Percentiles rank a stretch among this genome's conserved stretches.
These are phyloP conservation scores for Hypocreales sp. DNA, from an alignment of 2,329 filamentous ascomycete genomes.

Conservation along the genomic window DNA sequence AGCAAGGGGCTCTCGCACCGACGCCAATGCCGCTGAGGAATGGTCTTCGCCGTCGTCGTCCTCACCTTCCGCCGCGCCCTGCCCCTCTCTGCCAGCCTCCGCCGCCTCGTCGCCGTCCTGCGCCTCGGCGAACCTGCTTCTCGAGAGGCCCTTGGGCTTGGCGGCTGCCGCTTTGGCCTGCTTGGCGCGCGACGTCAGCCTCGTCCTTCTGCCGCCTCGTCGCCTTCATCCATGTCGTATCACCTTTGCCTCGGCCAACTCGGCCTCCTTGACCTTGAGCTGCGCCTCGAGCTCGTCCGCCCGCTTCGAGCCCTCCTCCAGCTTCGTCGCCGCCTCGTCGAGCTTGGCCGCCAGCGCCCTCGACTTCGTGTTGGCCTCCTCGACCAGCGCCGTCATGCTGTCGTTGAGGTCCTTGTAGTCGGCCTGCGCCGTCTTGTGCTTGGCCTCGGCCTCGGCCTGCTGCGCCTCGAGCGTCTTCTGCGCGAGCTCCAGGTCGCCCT, in stretches of 20 bases:
- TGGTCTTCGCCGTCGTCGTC: conserved; percentile 38
- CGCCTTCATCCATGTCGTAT: too few species aligned
- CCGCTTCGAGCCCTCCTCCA: conserved; percentile 31
- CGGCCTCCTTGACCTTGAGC: conserved; percentile 47
- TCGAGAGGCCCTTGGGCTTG: conserved; percentile 34
- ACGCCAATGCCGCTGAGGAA: conserved; percentile 50
- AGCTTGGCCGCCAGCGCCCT: conserved; percentile 35
- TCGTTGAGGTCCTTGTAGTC: conserved; percentile 50
- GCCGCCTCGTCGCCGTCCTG: conserved; percentile 18
- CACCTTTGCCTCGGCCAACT: conserved; percentile 46
- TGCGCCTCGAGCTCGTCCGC: conserved; percentile 35
- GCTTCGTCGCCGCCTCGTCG: conserved; percentile 26
- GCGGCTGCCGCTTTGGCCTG: conserved; percentile 31
- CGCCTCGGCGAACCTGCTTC: conserved; percentile 35
- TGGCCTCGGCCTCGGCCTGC: conserved; percentile 32
- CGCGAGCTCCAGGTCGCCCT: conserved; percentile 28
- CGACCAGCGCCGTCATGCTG: conserved; percentile 42
- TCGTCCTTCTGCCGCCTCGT: too few species aligned
- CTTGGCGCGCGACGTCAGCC: conserved; percentile 15
- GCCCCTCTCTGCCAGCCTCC: conserved; percentile 18
- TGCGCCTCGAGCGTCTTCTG: conserved; percentile 38
- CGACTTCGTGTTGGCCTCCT: conserved; percentile 39
- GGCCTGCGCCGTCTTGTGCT: conserved; percentile 37
- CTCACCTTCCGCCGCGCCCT: conserved; percentile 42
- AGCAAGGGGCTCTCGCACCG: conserved; percentile 43